These are phyloP conservation scores for Globisporangium emineosum DNA, from an alignment of 352 stramenopile genomes.

Conservation along the genomic window DNA sequence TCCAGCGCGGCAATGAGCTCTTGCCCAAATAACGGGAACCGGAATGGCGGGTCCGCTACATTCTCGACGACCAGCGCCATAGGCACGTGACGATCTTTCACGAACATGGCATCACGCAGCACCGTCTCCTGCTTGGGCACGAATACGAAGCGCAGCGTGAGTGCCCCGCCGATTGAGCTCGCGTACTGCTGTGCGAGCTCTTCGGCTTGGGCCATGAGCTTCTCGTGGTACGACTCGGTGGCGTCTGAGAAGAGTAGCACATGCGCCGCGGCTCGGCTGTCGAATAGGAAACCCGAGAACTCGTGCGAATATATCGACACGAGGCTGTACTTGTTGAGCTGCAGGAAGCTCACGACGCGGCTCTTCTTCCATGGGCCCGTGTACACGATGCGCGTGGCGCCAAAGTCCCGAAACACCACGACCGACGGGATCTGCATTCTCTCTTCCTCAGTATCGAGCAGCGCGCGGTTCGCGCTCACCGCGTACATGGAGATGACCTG, in stretches of 20 bases:
- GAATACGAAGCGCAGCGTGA: slow-evolving; percentile 30
- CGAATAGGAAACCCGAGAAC: slow-evolving; percentile 29
- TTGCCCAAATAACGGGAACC: slow-evolving; percentile 13
- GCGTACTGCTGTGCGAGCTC: slow-evolving; percentile 21
- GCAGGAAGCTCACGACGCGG: slow-evolving; percentile 25
- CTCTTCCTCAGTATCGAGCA: slow-evolving; percentile 20
- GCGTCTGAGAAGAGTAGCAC: slow-evolving; percentile 39
- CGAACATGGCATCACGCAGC: slow-evolving; percentile 29
- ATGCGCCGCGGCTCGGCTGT: slow-evolving; percentile 21
- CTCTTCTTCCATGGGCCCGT: slow-evolving; percentile 25
- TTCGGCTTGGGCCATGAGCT: slow-evolving; percentile 13
- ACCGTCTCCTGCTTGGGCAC: slow-evolving; percentile 21
- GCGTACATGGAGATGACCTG: slow-evolving; percentile 21
- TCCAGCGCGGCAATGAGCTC: slow-evolving; percentile 14
- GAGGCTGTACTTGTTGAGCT: slow-evolving; percentile 30
- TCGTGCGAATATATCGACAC: slow-evolving; percentile 26
- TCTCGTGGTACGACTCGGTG: slow-evolving; percentile 13
- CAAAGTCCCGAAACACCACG: slow-evolving; percentile 34
- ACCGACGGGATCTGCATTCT: slow-evolving; percentile 18
- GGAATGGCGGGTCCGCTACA: slow-evolving; percentile 15
- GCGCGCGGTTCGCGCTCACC: slow-evolving; percentile 20
- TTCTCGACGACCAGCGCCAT: slow-evolving; percentile 25
- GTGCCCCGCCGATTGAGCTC: neutral
- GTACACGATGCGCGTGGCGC: slow-evolving; percentile 18
- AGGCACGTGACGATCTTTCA: slow-evolving; percentile 25